Conservation (phyloP, 2,329 filamentous ascomycete species). For the Diaporthe aspalathi region DNA sequence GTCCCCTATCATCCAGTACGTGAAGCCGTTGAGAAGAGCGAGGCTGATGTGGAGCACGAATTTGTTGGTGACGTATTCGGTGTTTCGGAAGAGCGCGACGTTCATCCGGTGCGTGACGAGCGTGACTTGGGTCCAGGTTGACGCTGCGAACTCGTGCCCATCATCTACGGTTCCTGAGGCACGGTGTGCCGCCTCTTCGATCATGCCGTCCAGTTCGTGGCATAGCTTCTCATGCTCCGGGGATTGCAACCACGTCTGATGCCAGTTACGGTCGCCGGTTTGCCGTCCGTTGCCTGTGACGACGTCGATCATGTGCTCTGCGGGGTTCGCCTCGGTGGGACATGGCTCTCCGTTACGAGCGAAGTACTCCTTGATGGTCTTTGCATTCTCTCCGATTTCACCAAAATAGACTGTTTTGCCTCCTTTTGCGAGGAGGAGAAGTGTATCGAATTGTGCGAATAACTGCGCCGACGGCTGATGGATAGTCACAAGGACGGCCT, state of each 20-base stretch:
- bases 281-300: conserved; percentile 75
- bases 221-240: conserved; percentile 48
- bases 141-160: conserved; percentile 68
- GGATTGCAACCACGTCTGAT: conserved; percentile 64
- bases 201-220: conserved; percentile 56
- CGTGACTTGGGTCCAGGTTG: conserved; percentile 71
- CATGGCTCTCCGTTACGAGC: conserved; percentile 63
- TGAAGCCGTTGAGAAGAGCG: conserved; percentile 67
- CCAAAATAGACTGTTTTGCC: conserved; percentile 67
- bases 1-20: conserved; percentile 69
- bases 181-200: not conserved
- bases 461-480: conserved; percentile 69
- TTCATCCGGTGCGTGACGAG: conserved; percentile 74
- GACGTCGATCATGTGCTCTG: conserved; percentile 67
- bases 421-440: conserved; percentile 64
- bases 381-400: conserved; percentile 62
- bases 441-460: conserved; percentile 67
- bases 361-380: conserved; percentile 63
- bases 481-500: conserved; percentile 70
- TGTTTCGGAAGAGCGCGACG: conserved; percentile 72
- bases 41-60: conserved; percentile 33
- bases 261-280: conserved; percentile 71
- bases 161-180: not conserved
- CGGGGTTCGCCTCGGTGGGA: conserved; percentile 61
- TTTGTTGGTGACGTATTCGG: conserved; percentile 75